These are phyloP conservation scores for Carex sylvatica DNA, from an alignment of 202 grass and related monocot species.

Conservation along the genomic window DNA sequence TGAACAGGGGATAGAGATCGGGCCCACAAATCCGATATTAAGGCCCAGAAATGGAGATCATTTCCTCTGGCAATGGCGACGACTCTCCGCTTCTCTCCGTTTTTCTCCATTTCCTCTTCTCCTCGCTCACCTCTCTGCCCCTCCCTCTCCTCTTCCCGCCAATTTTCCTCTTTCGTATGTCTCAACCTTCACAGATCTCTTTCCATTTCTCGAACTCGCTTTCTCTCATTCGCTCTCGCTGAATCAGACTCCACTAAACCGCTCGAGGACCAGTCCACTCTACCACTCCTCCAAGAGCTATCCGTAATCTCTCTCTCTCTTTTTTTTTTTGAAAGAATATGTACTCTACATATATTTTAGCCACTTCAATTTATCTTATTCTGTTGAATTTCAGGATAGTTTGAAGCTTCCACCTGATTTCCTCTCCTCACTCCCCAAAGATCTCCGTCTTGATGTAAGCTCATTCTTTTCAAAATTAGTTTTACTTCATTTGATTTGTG, in stretches of 20 bases:
- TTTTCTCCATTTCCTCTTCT: neutral
- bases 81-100: conserved; percentile 10
- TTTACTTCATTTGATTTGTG: neutral
- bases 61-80: conserved; percentile 28
- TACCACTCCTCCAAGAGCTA: conserved; percentile 61
- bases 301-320: conserved; percentile 30
- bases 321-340: too few species aligned
- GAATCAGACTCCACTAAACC: conserved; percentile 55
- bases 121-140: neutral
- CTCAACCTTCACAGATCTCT: neutral
- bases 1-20: neutral
- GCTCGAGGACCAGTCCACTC: conserved; percentile 22
- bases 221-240: conserved; percentile 31
- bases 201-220: conserved; percentile 2
- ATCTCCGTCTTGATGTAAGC: conserved; percentile 78
- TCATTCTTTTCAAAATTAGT: neutral
- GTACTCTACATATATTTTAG: too few species aligned
- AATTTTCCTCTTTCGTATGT: neutral
- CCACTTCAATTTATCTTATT: neutral
- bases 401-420: conserved; percentile 60
- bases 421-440: conserved; percentile 49
- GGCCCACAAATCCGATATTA: conserved; percentile 13
- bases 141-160: conserved; percentile 9
- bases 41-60: neutral
- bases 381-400: conserved; percentile 38